These are phyloP conservation scores for Zoysia matrella DNA, from an alignment of 202 grass and related monocot species.

Conservation along the genomic window DNA sequence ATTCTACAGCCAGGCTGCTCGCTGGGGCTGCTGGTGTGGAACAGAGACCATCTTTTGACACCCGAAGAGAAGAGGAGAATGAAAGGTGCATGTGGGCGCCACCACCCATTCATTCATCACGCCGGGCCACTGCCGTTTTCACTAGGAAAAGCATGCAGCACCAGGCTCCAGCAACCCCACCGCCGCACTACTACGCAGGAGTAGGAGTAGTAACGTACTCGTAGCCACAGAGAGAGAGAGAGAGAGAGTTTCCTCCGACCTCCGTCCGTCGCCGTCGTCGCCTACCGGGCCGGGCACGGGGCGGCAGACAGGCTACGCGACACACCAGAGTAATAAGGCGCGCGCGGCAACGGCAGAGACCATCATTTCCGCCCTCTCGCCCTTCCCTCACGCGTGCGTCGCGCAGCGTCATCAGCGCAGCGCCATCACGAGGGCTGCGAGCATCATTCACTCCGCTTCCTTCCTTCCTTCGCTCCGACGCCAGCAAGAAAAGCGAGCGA, in stretches of 20 bases:
- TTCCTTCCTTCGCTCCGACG: neutral
- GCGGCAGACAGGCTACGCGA: slow-evolving; percentile 5
- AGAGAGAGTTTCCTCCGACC: neutral
- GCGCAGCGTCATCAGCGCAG: too few species aligned
- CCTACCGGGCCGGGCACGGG: neutral
- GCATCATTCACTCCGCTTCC: neutral
- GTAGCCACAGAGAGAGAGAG: too few species aligned
- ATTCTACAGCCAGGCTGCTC: neutral
- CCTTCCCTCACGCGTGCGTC: too few species aligned
- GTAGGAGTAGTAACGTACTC: too few species aligned
- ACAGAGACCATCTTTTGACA: neutral
- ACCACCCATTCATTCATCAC: too few species aligned
- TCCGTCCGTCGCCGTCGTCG: neutral
- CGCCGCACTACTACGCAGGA: too few species aligned
- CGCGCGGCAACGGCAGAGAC: neutral
- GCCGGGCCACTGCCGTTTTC: too few species aligned
- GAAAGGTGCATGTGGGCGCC: too few species aligned
- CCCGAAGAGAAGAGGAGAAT: too few species aligned
- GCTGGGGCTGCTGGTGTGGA: neutral
- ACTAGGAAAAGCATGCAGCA: too few species aligned
- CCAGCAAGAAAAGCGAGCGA: neutral
- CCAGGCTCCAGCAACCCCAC: too few species aligned
- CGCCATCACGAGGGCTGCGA: neutral
- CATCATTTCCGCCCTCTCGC: neutral
- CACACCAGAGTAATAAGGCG: neutral